Base-by-base conservation (phyloP, 192 early-diverging fungal genomes). In the Podila epicladia region DNA sequence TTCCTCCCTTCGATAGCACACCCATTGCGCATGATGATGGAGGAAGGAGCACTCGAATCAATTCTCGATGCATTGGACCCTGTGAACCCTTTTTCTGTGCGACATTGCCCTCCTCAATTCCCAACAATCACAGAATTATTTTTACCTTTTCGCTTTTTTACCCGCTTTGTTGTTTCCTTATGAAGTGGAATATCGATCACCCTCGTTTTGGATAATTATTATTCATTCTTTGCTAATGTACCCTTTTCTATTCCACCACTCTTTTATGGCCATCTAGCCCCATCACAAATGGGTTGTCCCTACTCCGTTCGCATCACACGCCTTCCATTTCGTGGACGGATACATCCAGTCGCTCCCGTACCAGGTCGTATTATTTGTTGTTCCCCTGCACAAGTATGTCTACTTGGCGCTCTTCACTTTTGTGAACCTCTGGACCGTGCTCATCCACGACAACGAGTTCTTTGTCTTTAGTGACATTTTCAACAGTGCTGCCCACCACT, bases 361-460 rank as follows among this genome's bases (percentile, higher is more conserved):
- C 84, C 98, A 99, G 68, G 20, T 97, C 60, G 96, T 94, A 71
- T 95, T 95, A 12, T 99, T 89, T 83, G 45, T 97, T 41, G 87
- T 97, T 49, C 98, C 98, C 3, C 92, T 99, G 87, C 91, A 97
- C 82, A 93, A 95, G 82, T 95, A 89, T 64, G 82, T 95, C n/a
- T 99, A 99, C 82, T 67, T 99, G 33, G 82, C 70, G 12, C 80
- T 94, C 67, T 99, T 99, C 76, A 83, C 90, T 3, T 87, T 95
- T 77, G 95, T 99, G 53, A 96, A 97, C 71, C 71, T 96, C 49
- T 99, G 98, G 98, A 97, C 96, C 22, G 93, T 99, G 26, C 88
- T 95, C 88, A 99, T 99, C 85, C 98, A 99, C 82, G 98, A 99
- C 79, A 95, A 94, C 35, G 91, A 92, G 61, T 97, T 94, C 72